Evolutionary conservation across 1,284 basidiomycete genomes (phyloP).

Genomic region (Tremellales sp.): DNA sequence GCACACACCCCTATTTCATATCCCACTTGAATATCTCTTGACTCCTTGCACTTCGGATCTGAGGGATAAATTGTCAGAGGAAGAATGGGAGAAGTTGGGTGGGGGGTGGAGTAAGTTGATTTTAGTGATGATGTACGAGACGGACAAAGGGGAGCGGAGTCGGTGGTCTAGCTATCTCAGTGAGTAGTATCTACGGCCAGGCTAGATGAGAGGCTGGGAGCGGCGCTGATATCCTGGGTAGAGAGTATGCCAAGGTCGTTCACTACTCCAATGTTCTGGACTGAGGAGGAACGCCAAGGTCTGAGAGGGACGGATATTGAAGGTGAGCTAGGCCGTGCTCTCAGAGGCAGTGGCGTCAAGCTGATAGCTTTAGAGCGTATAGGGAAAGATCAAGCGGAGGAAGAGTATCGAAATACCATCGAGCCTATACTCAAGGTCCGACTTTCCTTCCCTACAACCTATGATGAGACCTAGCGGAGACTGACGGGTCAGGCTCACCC

Average conservation of each 20-base stretch:
- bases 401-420: constrained; percentile 64
- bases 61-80: constrained; percentile 52
- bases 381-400: constrained; percentile 77
- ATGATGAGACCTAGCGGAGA: constrained; percentile 1
- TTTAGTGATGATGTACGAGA: constrained; percentile 93
- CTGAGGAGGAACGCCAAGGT: constrained; percentile 64
- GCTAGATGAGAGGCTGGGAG: too few relatives aligned
- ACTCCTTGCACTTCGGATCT: constrained; percentile 67
- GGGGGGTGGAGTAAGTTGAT: constrained; percentile 84
- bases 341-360: too few relatives aligned
- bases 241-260: constrained; percentile 65
- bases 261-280: constrained; percentile 96
- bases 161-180: constrained; percentile 68
- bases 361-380: constrained; percentile 63
- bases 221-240: constrained; percentile 4
- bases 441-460: background rate
- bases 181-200: too few relatives aligned
- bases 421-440: constrained; percentile 63
- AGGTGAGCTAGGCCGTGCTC: constrained; percentile 56
- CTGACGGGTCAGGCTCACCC: constrained; percentile 57
- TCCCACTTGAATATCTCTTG: constrained; percentile 73
- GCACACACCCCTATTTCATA: constrained; percentile 63
- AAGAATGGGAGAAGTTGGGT: constrained; percentile 63
- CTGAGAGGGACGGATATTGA: constrained; percentile 79
- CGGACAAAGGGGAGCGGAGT: constrained; percentile 57